These are phyloP conservation scores for Arxiozyma bovina DNA, from an alignment of 1,139 yeast species.

Conservation along the genomic window DNA sequence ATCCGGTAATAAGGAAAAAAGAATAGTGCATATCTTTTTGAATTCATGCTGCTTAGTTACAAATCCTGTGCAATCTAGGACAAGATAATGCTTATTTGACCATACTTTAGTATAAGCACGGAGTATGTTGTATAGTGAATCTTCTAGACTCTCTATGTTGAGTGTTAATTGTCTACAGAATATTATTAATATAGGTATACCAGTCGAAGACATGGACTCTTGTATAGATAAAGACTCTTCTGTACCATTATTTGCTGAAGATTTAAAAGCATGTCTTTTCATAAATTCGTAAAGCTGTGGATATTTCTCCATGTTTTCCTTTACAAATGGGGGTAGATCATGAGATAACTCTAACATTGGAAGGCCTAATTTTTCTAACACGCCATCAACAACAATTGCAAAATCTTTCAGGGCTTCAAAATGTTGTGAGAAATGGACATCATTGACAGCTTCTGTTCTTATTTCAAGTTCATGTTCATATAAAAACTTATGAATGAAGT, in stretches of 20 bases:
- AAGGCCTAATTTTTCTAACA: constrained; percentile 35
- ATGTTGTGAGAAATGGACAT: constrained; percentile 20
- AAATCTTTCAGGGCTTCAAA: constrained; percentile 22
- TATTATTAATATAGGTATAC: constrained; percentile 57
- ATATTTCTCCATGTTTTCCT: constrained; percentile 41
- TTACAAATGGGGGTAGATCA: constrained; percentile 46
- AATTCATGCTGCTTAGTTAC: constrained; percentile 24
- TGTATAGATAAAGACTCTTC: constrained; percentile 37
- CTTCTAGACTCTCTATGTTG: constrained; percentile 42
- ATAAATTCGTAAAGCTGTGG: constrained; percentile 64
- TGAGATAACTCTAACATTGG: constrained; percentile 41
- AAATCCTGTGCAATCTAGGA: constrained; percentile 64
- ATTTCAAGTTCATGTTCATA: constrained; percentile 54
- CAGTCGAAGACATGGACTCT: constrained; percentile 61
- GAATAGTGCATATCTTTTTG: constrained; percentile 25
- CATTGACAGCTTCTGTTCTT: constrained; percentile 35
- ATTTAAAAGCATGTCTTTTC: constrained; percentile 54
- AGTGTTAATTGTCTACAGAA: constrained; percentile 32
- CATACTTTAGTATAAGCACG: constrained; percentile 66
- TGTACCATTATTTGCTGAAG: constrained; percentile 29
- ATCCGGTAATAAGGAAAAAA: constrained; percentile 39
- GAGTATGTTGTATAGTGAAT: constrained; percentile 54
- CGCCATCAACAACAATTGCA: constrained; percentile 26
- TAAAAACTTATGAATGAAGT: constrained; percentile 57
- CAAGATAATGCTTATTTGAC: constrained; percentile 55